Base-by-base conservation (phyloP, 2,329 filamentous ascomycete species). In the Eutypa lata region DNA sequence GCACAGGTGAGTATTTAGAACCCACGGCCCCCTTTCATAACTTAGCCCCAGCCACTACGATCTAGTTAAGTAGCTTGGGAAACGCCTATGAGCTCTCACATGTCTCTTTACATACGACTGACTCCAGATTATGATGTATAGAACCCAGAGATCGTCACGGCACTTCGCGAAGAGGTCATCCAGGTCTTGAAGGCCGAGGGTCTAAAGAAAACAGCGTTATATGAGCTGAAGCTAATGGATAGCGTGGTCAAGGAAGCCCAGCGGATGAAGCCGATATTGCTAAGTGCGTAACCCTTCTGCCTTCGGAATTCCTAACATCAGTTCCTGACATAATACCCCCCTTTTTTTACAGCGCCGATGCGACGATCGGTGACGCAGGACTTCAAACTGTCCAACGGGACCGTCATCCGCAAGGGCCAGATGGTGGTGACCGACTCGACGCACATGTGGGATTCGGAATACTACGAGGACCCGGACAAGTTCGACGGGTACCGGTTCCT, bases 161-260 rank as follows among this genome's bases (percentile, higher is more conserved):
- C 61, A 3, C 43, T 67, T 16, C 51, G 64, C 3, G 49, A 62
- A 13, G 65, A 67, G 31, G 22, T 61, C 2, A 42, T 61, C 18
- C 16, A 35, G 0, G 64, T 65, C 0, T 48, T 66, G 3, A 26
- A 46, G 10, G 45, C 50, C 11, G 21, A 59, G 2, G 61, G 61
- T 6, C 48, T 57, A 16, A 57, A 49, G 26, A 63, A 63, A 46
- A 53, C 54, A 2, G 57, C 62, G 1, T 45, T 67, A 1, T 61
- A 61, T 42, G 57, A 48, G 10, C 47, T 64, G 19, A 59, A 62
- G 42, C 55, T 65, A 6, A 55, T 66, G 57, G 63, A 66, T 37
- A 65, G 62, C 46, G 59, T 63, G 6, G 28, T 66, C 26, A 65
- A 66, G 31, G 62, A 66, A 24, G 47, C 58, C 1, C 63, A 66